Evolutionary conservation across 164 flowering plant species (phyloP), one percentile per base, ranked within the genome.

Genomic region (Euptelea pleiosperma): DNA sequence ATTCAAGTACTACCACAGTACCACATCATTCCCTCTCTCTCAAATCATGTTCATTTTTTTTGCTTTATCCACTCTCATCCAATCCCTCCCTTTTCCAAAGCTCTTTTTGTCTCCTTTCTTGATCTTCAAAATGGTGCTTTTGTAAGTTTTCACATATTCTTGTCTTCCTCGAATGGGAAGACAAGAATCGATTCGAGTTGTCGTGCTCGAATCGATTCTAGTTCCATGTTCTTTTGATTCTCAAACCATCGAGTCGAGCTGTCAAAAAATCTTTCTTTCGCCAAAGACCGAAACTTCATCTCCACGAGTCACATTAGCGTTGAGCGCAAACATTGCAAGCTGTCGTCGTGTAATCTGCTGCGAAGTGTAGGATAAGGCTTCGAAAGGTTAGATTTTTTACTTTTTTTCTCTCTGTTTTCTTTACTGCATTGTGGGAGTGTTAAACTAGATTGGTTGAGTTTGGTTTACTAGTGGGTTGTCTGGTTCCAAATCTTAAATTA

Each of bases 131-230:
- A 48, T 48, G 33, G 18, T 14, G 4, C 24, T 48, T 48, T 31
- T 26, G 52, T 48, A 26, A 48, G 26, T 11, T 26, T 15, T 3
- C 15, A 3, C 11, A 48, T 16, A 1, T 48, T 15, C 2, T 6
- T 3, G 6, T 10, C 16, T 50, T 49, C 12, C 8, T 50, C 16
- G 35, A 65, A 62, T 62, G 65, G 57, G n/a, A n/a, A n/a, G n/a
- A n/a, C n/a, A n/a, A n/a, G n/a, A n/a, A n/a, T n/a, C n/a, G n/a
- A n/a, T n/a, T n/a, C n/a, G n/a, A n/a, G n/a, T 59, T 34, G 18
- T 34, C 16, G 29, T 62, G 14, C 50, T 53, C 24, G 52, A 62
- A 53, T 44, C 65, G 9, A 36, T 62, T 16, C 34, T 44, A 5
- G 18, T 30, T 30, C 58, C 58, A 30, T 45, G 31, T 35, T 34